These are phyloP conservation scores for Gaultheria prostrata DNA, from an alignment of 148 eudicot genomes.

Conservation along the genomic window DNA sequence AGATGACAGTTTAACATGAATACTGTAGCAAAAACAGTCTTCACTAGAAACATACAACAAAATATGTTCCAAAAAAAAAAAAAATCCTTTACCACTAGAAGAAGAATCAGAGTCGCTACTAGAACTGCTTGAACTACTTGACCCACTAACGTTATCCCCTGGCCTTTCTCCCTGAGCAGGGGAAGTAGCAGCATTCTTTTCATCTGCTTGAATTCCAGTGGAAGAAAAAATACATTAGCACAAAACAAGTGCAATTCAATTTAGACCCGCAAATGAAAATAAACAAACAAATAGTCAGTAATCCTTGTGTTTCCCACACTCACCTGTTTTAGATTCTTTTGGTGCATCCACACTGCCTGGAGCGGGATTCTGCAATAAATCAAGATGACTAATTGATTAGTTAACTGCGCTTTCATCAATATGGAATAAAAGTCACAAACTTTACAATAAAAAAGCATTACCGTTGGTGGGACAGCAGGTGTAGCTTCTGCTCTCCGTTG, in stretches of 20 bases:
- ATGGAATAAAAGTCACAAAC: not conserved
- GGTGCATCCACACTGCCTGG: not conserved
- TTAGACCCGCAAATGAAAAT: not conserved
- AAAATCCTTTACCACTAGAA: constrained; percentile 52
- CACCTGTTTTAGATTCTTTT: constrained; percentile 33
- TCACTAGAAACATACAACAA: not conserved
- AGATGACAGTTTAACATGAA: not conserved
- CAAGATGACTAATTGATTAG: not conserved
- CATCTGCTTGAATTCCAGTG: constrained; percentile 31
- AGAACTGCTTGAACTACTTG: constrained; percentile 95
- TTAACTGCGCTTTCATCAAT: not conserved
- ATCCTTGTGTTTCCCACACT: not conserved
- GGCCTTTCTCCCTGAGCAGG: constrained; percentile 53
- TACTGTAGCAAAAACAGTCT: constrained; percentile 26
- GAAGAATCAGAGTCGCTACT: constrained; percentile 93
- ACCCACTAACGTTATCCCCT: constrained; percentile 47
- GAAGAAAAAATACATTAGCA: not conserved
- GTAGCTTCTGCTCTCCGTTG: constrained; percentile 36
- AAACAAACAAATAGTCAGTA: not conserved
- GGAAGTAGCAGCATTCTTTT: constrained; percentile 35
- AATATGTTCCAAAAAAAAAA: not conserved
- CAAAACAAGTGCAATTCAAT: not conserved
- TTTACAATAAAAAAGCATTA: constrained; percentile 13
- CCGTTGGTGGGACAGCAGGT: constrained; percentile 29
- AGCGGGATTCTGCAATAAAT: constrained; percentile 13